These are phyloP conservation scores for Endoconidiophora laricicola DNA, from an alignment of 2,329 filamentous ascomycete species.

Conservation along the genomic window DNA sequence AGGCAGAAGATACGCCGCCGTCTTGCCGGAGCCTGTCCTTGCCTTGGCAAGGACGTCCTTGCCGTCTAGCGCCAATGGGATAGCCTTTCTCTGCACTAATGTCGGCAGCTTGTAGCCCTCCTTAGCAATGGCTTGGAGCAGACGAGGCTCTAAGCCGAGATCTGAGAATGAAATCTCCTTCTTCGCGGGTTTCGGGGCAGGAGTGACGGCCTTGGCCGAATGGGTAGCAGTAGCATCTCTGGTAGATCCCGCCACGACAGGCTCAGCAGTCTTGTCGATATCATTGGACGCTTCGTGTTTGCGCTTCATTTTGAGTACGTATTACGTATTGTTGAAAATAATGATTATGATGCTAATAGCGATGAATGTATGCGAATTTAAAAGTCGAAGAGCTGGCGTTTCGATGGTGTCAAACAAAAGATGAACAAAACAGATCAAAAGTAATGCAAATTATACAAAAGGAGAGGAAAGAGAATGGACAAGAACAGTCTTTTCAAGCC, in stretches of 20 bases:
- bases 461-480: slow-evolving; percentile 11
- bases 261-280: slow-evolving; percentile 15
- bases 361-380: too few species aligned
- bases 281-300: slow-evolving; percentile 39
- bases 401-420: too few species aligned
- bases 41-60: slow-evolving; percentile 83
- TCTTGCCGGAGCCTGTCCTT: slow-evolving; percentile 93
- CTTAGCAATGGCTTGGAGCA: slow-evolving; percentile 71
- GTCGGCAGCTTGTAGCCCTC: slow-evolving; percentile 77
- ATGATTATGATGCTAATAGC: too few species aligned
- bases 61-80: slow-evolving; percentile 73
- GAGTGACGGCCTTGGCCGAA: background rate
- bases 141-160: slow-evolving; percentile 65
- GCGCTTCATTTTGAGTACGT: slow-evolving; percentile 33
- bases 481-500: background rate
- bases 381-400: too few species aligned
- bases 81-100: slow-evolving; percentile 71
- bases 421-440: too few species aligned
- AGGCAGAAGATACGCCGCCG: slow-evolving; percentile 84
- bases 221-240: background rate
- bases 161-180: slow-evolving; percentile 44
- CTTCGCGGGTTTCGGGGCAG: background rate
- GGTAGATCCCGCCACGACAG: slow-evolving; percentile 13
- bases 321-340: background rate
- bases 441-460: too few species aligned